These are phyloP conservation scores for Tolypocladium paradoxum DNA, from an alignment of 2,329 filamentous ascomycete genomes.

Conservation along the genomic window DNA sequence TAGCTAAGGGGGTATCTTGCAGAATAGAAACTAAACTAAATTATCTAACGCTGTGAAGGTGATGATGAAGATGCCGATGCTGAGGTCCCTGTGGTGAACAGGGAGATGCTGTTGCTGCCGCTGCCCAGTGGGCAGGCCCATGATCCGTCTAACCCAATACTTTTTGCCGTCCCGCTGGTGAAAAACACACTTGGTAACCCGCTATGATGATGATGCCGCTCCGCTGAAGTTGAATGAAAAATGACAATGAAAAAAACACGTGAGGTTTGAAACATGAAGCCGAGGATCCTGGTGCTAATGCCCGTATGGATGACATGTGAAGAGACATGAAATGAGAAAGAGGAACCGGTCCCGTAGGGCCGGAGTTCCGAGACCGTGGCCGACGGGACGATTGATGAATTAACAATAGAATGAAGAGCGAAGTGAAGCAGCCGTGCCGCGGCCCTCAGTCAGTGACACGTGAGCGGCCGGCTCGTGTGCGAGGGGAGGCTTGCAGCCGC, in stretches of 20 bases:
- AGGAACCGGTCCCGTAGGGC: no score
- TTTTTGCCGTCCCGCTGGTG: background rate
- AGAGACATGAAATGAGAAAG: background rate
- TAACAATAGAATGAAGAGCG: background rate
- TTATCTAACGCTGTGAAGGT: background rate
- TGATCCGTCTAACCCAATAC: background rate
- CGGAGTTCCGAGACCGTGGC: background rate
- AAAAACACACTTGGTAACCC: background rate
- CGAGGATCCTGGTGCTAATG: background rate
- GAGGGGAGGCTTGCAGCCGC: background rate
- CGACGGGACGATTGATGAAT: background rate
- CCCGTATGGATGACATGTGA: background rate
- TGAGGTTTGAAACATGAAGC: background rate
- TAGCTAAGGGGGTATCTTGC: slow-evolving; percentile 2
- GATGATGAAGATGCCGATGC: background rate
- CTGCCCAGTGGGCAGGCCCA: background rate
- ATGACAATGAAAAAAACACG: background rate
- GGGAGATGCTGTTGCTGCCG: background rate
- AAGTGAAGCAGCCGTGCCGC: background rate
- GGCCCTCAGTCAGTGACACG: background rate
- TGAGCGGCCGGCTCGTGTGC: background rate
- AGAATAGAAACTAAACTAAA: background rate
- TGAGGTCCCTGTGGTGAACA: background rate
- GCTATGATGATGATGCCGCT: slow-evolving; percentile 1
- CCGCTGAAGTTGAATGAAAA: background rate